These are phyloP conservation scores for Sungouiozyma ichnusensis DNA, from an alignment of 805 yeast species.

Conservation along the genomic window DNA sequence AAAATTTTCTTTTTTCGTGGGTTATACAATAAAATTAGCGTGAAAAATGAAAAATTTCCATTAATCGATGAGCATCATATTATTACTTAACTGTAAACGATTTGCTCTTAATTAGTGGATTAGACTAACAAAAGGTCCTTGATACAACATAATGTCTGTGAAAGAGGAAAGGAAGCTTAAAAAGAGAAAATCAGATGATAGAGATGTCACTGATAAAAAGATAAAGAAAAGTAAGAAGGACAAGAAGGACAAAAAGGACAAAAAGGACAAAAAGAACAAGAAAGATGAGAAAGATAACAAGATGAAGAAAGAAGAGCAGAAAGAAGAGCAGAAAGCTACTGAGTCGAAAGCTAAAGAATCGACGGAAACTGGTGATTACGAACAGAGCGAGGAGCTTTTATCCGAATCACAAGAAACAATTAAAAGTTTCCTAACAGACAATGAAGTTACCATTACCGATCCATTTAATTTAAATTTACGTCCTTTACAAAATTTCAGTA, in stretches of 20 bases:
- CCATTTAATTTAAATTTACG: constrained; percentile 40
- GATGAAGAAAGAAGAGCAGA: constrained; percentile 22
- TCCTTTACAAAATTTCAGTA: constrained; percentile 62
- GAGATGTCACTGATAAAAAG: constrained; percentile 21
- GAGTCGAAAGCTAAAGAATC: constrained; percentile 26
- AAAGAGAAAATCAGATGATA: constrained; percentile 31
- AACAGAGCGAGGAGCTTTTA: constrained; percentile 33
- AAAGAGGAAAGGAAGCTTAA: constrained; percentile 32
- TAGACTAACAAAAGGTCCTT: neutral
- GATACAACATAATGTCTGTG: constrained; percentile 15
- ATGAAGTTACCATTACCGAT: constrained; percentile 76
- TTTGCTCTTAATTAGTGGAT: too few species aligned
- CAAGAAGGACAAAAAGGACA: constrained; percentile 26
- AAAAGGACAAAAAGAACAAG: constrained; percentile 28
- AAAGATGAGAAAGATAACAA: constrained; percentile 27
- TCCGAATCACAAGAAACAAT: constrained; percentile 43
- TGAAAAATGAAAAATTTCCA: neutral
- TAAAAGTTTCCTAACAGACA: constrained; percentile 50
- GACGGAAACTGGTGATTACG: constrained; percentile 27
- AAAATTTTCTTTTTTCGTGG: too few species aligned
- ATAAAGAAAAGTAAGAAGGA: constrained; percentile 25
- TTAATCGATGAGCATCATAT: neutral
- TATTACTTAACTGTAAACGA: too few species aligned
- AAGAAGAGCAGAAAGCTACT: constrained; percentile 23
- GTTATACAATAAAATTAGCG: too few species aligned